Base-by-base conservation (phyloP, 345 rosid species). In the Acer negundo region DNA sequence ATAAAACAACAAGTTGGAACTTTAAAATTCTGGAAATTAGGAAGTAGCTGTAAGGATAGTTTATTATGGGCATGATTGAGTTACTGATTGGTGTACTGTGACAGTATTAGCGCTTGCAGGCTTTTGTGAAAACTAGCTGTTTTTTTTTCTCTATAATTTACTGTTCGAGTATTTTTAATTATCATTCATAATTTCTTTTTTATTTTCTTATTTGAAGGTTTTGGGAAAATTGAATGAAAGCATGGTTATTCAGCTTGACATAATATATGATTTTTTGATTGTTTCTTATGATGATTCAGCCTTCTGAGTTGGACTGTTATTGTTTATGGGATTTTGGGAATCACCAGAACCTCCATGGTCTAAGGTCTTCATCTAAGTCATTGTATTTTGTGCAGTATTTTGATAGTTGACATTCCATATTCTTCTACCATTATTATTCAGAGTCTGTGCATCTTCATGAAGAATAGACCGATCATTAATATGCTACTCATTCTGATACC, bases 121-220 rank as follows among this genome's bases (percentile, higher is more conserved):
- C 40, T 67, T 75, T 75, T 75, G 53, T 8, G 10, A 15, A 38
- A 16, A 20, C n/a, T 75, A 51, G 64, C 64, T 75, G 71, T 17
- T 61, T 6, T 16, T 73, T 73, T 11, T 13, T n/a, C 6, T 15
- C 58, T 46, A 62, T 62, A 10, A 56, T 71, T 51, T 55, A 55
- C 63, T 55, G 19, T 56, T 71, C 10, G 49, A 53, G 15, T 59
- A 23, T 9, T 16, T 26, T 10, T 74, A 24, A 40, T 7, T 5
- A 2, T 42, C 15, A 20, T 55, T 38, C 17, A 0, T 56, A 20
- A 7, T 61, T 44, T n/a, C 15, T 23, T 23, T 23, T 24, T 44
- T 10, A 24, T 74, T 63, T 46, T 9, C 7, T 24, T 63, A 16
- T 10, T 28, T 46, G 68, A 62, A 16, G 38, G 23, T 73, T 62